Base-by-base conservation (phyloP, 2,329 filamentous ascomycete genomes). In the Chaetomiaceae sp. region DNA sequence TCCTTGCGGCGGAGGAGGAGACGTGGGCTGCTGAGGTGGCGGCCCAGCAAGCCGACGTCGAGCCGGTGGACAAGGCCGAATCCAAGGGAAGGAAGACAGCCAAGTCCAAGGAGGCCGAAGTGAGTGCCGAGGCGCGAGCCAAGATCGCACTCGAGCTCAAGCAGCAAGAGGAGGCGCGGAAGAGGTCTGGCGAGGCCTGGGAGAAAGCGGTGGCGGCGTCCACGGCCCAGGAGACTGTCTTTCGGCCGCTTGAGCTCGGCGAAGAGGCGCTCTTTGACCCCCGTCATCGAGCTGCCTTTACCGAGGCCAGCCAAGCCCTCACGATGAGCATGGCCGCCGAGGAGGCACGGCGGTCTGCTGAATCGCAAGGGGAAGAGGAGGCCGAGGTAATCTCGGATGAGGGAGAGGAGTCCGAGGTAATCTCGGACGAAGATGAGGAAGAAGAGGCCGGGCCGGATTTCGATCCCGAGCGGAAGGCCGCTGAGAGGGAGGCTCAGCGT, bases 51-150 rank as follows among this genome's bases (percentile, higher is more conserved):
- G 10, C 18, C 4, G 27, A 11, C 5, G 23, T 13, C 5, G 37
- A 30, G 18, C 18, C 16, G 7, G 29, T 16, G 40, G 16, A 25
- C 30, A 13, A 23, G 14, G 36, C 23, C 29, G 27, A 47, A 8
- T 5, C 21, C 43, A 47, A 52, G 43, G 43, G 49, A 13, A 41
- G 41, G 49, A 43, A n/a, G 27, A 42, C 37, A 44, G 37, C 37
- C 13, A 13, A 5, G 32, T 23, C 34, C 18, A 32, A 21, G 16
- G 3, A 13, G 32, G 14, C n/a, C 25, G 13, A 16, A 11, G 13
- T 5, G 8, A 10, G 11, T 10, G 23, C 6, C 5, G 32, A 21
- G 23, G 40, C 9, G 36, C 36, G 27, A 13, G 38, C 29, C n/a
- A 21, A 36, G 18, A 20, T 13, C 2, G 30, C 11, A 5, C 16